phyloP scores from a whole-genome alignment of 345 rosid species.

The Streptanthus diversifolius region DNA sequence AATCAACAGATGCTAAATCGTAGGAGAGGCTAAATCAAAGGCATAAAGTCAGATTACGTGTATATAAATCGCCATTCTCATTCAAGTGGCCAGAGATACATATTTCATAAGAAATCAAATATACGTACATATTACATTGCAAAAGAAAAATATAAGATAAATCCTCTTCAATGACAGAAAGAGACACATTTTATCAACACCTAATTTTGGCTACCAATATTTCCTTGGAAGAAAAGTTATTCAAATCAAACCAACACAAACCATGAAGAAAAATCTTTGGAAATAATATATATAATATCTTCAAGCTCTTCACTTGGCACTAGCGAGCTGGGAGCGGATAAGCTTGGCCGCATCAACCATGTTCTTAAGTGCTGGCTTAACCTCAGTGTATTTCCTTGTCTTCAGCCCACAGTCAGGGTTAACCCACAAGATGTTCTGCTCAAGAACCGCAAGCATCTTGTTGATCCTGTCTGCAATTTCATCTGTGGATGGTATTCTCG shows the following conservation, averaged over 20 bases:
- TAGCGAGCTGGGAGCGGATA: slow-evolving; percentile 81
- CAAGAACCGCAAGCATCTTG: slow-evolving; percentile 96
- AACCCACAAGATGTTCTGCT: slow-evolving; percentile 89
- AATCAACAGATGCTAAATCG: slow-evolving; percentile 20
- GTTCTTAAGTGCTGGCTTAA: slow-evolving; percentile 82
- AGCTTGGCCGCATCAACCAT: slow-evolving; percentile 92
- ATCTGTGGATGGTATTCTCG: slow-evolving; percentile 86
- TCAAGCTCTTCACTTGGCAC: slow-evolving; percentile 61
- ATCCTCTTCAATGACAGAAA: background rate
- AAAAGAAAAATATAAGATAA: background rate
- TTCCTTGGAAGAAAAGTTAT: slow-evolving; percentile 24
- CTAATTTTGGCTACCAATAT: slow-evolving; percentile 17
- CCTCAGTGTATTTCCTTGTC: slow-evolving; percentile 88
- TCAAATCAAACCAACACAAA: slow-evolving; percentile 26
- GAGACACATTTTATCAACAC: slow-evolving; percentile 21
- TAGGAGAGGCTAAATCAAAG: slow-evolving; percentile 25
- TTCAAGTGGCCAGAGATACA: slow-evolving; percentile 13
- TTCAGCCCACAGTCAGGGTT: slow-evolving; percentile 98
- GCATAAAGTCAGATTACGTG: slow-evolving; percentile 15
- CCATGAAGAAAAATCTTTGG: slow-evolving; percentile 9
- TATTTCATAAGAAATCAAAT: slow-evolving; percentile 13
- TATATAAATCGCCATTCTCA: slow-evolving; percentile 6
- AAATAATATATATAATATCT: slow-evolving; percentile 4
- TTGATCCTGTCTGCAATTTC: slow-evolving; percentile 91
- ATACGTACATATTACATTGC: slow-evolving; percentile 21